Evolutionary conservation across 2,329 filamentous ascomycete genomes (phyloP).

Genomic region (Sporothrix globosa): DNA sequence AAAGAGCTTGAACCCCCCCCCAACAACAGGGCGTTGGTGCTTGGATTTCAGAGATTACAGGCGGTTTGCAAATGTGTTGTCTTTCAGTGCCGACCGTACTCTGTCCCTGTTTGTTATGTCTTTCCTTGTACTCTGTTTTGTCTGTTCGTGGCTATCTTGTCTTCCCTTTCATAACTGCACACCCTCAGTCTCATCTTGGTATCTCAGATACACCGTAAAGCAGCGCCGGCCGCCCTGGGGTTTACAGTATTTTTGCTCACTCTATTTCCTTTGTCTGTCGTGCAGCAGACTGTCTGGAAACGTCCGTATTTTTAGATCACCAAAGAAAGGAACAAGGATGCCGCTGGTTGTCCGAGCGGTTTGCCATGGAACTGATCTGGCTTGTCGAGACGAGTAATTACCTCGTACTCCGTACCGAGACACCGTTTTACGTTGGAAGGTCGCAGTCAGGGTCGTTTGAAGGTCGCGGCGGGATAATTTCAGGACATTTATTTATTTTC

Average conservation of each 20-base stretch:
- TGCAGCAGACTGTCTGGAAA: not conserved
- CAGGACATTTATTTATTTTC: slow-evolving; percentile 1
- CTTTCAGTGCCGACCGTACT: not conserved
- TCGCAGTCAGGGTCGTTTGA: not conserved
- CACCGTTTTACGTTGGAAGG: not conserved
- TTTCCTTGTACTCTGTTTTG: slow-evolving; percentile 11
- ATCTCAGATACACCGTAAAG: not conserved
- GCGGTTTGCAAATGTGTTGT: too few species aligned
- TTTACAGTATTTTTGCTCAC: not conserved
- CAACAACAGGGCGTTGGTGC: not conserved
- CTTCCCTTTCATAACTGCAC: not conserved
- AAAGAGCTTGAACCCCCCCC: not conserved
- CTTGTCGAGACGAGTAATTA: not conserved
- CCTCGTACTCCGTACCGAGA: not conserved
- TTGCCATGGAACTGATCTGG: not conserved
- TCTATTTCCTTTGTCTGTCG: too few species aligned
- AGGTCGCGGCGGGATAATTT: not conserved
- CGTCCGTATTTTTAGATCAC: not conserved
- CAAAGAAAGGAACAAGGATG: not conserved
- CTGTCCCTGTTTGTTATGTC: slow-evolving; percentile 13
- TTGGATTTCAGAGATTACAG: too few species aligned
- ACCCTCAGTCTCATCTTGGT: not conserved
- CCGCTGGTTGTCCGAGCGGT: not conserved
- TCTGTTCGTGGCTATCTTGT: not conserved
- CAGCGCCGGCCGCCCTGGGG: slow-evolving; percentile 7